Percentiles rank a stretch among this genome's conserved stretches.
These are phyloP conservation scores for Yarrowia sp. DNA, from an alignment of 805 yeast genomes.

Conservation along the genomic window DNA sequence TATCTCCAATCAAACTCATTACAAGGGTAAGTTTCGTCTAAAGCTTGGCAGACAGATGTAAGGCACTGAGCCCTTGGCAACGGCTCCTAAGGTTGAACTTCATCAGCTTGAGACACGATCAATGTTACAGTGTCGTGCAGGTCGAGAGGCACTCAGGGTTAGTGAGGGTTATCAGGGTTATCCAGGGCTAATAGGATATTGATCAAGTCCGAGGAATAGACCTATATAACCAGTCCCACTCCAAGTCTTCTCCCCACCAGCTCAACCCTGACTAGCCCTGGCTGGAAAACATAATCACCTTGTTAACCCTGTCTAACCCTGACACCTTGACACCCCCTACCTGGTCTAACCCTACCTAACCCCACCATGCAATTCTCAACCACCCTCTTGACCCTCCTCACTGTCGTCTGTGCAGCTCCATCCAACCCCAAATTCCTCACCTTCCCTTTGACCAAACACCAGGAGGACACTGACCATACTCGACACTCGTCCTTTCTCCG, in stretches of 20 bases:
- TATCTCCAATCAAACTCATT: not conserved
- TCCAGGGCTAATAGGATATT: too few relatives aligned
- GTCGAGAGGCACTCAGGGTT: too few relatives aligned
- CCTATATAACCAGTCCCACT: too few relatives aligned
- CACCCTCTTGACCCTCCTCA: not conserved
- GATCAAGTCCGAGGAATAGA: too few relatives aligned
- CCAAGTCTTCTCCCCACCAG: too few relatives aligned
- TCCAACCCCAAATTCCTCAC: not conserved
- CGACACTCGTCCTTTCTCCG: too few relatives aligned
- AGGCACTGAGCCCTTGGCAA: not conserved
- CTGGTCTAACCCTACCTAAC: too few relatives aligned
- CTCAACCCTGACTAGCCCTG: too few relatives aligned
- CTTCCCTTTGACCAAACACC: not conserved
- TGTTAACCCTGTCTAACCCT: too few relatives aligned
- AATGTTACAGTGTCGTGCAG: not conserved
- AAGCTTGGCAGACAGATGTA: not conserved
- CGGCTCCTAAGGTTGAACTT: not conserved
- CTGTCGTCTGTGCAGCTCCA: not conserved
- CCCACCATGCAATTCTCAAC: not conserved
- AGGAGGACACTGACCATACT: not conserved
- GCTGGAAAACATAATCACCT: too few relatives aligned
- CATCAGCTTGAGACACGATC: not conserved
- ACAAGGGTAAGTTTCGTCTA: not conserved
- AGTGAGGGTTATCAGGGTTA: too few relatives aligned
- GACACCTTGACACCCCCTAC: too few relatives aligned